Evolutionary conservation across 2,329 filamentous ascomycete genomes (phyloP), one percentile per base, ranked within the genome.

Genomic region (Aspergillus arachidicola): DNA sequence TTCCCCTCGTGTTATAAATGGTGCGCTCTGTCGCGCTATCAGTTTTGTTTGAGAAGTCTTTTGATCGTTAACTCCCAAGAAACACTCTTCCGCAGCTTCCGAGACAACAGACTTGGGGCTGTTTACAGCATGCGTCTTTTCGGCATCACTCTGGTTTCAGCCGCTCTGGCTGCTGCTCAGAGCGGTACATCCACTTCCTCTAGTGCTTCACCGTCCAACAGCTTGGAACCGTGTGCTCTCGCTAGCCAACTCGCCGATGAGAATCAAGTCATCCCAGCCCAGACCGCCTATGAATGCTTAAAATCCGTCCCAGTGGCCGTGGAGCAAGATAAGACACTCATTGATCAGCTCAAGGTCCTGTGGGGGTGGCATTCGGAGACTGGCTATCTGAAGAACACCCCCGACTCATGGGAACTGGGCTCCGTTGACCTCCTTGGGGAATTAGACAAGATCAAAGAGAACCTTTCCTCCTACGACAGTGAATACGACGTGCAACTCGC

Each of bases 291-390:
- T 57, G 63, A 65, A 6, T 72, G 70, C 54, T 61, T 72, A 45
- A 59, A 28, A 16, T 66, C 70, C 3, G 67, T 71, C 2, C 70
- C 70, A 19, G 67, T 72, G 23, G 65, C 66, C 16, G 66, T 66
- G 55, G 46, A 65, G 14, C 63, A 69, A 48, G 64, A 70, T n/a
- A 56, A 68, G 7, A 53, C 62, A 3, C 59, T 72, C 34, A 64
- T 72, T 21, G 67, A 71, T 50, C 65, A 68, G 21, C 62, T 72
- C 11, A 63, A 64, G 55, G 53, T 65, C 28, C 63, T 68, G 45
- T 71, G 66, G 66, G 59, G 65, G 51, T 70, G 64, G 64, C 68
- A 72, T 53, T 70, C 69, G 28, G 68, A 69, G 28, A 63, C 69
- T n/a, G 70, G 69, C 45, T 70, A 62, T 41, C 58, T 72, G 51